These are phyloP conservation scores for Phaffomyces antillensis DNA, from an alignment of 805 yeast genomes.

Conservation along the genomic window DNA sequence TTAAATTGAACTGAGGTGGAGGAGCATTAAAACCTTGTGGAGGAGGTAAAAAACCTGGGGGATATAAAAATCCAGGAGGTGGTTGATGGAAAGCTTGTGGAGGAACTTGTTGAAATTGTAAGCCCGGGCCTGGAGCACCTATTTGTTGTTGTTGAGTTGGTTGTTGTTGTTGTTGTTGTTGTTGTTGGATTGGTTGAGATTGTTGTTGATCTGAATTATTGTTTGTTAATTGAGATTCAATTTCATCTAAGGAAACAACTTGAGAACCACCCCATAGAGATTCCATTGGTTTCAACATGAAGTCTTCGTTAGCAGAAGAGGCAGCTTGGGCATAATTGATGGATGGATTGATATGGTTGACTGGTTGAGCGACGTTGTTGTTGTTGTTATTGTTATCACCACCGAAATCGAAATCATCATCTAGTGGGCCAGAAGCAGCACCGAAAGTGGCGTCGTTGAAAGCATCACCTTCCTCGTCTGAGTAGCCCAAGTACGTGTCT, in stretches of 20 bases:
- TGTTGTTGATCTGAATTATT: too few relatives aligned
- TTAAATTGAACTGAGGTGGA: slow-evolving; percentile 19
- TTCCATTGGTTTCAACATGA: slow-evolving; percentile 56
- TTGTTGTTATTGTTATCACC: slow-evolving; percentile 10
- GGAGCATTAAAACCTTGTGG: slow-evolving; percentile 11
- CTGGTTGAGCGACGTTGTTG: background rate
- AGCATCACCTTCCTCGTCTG: slow-evolving; percentile 73
- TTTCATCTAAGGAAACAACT: slow-evolving; percentile 60
- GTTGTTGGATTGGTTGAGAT: background rate
- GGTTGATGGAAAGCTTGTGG: slow-evolving; percentile 19
- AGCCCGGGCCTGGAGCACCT: slow-evolving; percentile 1
- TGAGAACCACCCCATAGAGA: slow-evolving; percentile 51
- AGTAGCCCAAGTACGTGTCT: slow-evolving; percentile 70
- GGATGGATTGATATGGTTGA: slow-evolving; percentile 21
- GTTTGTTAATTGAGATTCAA: slow-evolving; percentile 55
- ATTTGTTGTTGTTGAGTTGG: slow-evolving; percentile 19
- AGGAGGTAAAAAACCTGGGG: slow-evolving; percentile 26
- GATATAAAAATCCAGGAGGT: slow-evolving; percentile 19
- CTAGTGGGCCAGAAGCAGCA: slow-evolving; percentile 37
- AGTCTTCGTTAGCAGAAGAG: slow-evolving; percentile 27
- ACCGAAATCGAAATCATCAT: slow-evolving; percentile 63
- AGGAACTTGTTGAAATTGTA: slow-evolving; percentile 18
- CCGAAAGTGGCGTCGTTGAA: slow-evolving; percentile 80
- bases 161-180: too few relatives aligned
- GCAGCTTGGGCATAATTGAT: slow-evolving; percentile 40